A percentile compares a stretch with the other conserved stretches of the same genome.
phyloP scores from a whole-genome alignment of 108 stramenopile genomes.

The Chaetoceros tenuissimus region DNA sequence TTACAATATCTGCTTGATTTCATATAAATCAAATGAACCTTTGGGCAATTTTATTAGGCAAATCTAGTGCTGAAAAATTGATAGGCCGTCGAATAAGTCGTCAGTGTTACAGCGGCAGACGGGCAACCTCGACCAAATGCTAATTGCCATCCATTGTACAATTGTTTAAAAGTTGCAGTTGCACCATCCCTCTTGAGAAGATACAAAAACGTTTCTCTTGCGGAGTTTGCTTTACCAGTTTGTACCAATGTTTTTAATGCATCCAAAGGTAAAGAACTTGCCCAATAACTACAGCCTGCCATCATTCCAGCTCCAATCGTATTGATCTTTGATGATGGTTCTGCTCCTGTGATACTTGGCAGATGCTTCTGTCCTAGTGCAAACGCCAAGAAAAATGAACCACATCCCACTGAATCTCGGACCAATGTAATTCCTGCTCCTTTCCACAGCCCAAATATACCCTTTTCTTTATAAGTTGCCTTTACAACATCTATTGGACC shows the following conservation, averaged over 20 bases:
- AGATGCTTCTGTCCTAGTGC: constrained; percentile 1
- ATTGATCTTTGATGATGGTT: constrained; percentile 6
- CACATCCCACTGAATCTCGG: constrained; percentile 53
- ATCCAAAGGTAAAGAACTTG: constrained; percentile 41
- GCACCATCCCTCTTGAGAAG: constrained; percentile 6
- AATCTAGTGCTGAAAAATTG: too few relatives aligned
- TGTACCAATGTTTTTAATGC: constrained; percentile 62
- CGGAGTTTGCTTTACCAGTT: constrained; percentile 19
- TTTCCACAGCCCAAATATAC: constrained; percentile 30
- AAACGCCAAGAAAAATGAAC: constrained; percentile 40
- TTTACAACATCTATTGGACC: constrained; percentile 27
- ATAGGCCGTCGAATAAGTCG: neutral
- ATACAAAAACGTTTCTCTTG: constrained; percentile 11
- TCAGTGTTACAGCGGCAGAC: constrained; percentile 37
- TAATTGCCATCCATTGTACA: constrained; percentile 48
- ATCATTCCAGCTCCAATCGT: constrained; percentile 30
- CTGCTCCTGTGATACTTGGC: neutral
- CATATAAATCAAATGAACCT: too few relatives aligned
- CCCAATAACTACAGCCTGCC: constrained; percentile 47
- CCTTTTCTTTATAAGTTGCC: constrained; percentile 18
- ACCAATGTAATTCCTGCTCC: constrained; percentile 30
- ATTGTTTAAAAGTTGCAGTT: constrained; percentile 1
- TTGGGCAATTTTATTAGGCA: too few relatives aligned
- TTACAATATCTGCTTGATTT: too few relatives aligned
- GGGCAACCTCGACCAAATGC: constrained; percentile 53